A percentile compares a stretch with the other conserved stretches of the same genome.
Evolutionary conservation across 805 yeast genomes (phyloP).

Genomic region (Ogataea henricii): DNA sequence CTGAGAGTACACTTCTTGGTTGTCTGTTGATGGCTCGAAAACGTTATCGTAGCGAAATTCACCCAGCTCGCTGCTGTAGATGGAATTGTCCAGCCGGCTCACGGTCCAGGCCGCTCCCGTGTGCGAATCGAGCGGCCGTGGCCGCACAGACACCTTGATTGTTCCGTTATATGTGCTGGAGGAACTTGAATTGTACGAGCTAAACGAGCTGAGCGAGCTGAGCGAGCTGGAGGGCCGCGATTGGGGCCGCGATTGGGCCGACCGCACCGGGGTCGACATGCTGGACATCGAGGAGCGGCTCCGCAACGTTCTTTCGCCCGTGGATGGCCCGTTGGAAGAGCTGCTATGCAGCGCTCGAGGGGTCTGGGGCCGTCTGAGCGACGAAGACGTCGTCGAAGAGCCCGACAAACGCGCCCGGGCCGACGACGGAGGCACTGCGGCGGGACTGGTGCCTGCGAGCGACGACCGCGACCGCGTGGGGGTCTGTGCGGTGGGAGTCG

Average conservation of each 20-base stretch:
- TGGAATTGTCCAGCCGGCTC: conserved; percentile 40
- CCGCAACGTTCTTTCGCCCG: conserved; percentile 14
- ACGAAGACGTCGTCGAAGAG: conserved; percentile 21
- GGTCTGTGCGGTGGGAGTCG: conserved; percentile 17
- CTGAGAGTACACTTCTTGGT: conserved; percentile 59
- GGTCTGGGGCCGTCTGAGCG: conserved; percentile 22
- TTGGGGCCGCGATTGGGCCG: conserved; percentile 3
- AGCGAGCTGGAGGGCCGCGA: conserved; percentile 27
- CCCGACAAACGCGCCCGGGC: conserved; percentile 23
- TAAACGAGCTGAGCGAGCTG: conserved; percentile 13
- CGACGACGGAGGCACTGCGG: conserved; percentile 14
- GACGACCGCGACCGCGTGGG: conserved; percentile 20
- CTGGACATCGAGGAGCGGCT: conserved; percentile 26
- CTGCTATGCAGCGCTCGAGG: conserved; percentile 15
- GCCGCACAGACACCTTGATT: conserved; percentile 76
- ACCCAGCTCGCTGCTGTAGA: conserved; percentile 56
- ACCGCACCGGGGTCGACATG: conserved; percentile 22
- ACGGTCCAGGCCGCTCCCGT: conserved; percentile 46
- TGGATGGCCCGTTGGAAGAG: conserved; percentile 3
- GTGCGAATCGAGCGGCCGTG: conserved; percentile 55
- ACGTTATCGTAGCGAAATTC: conserved; percentile 79
- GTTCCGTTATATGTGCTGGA: conserved; percentile 56
- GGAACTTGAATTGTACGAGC: too few species aligned
- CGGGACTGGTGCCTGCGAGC: conserved; percentile 15
- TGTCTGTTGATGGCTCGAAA: conserved; percentile 56